These are phyloP conservation scores for Marchantia polymorpha DNA, from an alignment of 225 moss, liverwort and hornwort genomes.

Conservation along the genomic window DNA sequence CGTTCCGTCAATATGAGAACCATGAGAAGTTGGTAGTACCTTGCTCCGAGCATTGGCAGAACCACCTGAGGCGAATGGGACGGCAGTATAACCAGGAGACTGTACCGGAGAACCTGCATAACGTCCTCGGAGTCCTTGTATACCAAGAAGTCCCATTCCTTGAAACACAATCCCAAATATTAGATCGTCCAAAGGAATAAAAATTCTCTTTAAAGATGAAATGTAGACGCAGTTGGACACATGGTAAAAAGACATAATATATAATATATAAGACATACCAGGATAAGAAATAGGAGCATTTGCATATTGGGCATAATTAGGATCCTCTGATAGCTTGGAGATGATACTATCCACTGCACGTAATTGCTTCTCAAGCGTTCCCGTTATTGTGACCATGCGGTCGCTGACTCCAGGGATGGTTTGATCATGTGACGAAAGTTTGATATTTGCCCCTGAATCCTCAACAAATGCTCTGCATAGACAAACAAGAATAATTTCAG, in stretches of 20 bases:
- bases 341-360: constrained; percentile 50
- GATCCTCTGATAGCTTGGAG: constrained; percentile 49
- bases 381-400: constrained; percentile 50
- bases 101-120: constrained; percentile 31
- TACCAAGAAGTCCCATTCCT: constrained; percentile 39
- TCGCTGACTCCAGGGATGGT: constrained; percentile 44
- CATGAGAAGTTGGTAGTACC: constrained; percentile 16
- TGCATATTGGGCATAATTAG: constrained; percentile 49
- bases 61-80: constrained; percentile 21
- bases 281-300: constrained; percentile 47
- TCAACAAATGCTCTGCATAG: constrained; percentile 47
- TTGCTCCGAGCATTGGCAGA: constrained; percentile 35
- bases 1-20: too few species aligned
- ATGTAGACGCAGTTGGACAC: background rate
- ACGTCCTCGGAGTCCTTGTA: constrained; percentile 39
- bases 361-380: constrained; percentile 50
- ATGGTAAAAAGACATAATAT: background rate
- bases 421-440: constrained; percentile 54
- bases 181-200: too few species aligned
- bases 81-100: constrained; percentile 25
- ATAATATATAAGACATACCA: too few species aligned
- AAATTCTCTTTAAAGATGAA: too few species aligned
- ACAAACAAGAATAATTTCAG: background rate
- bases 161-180: constrained; percentile 16
- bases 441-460: constrained; percentile 51